Evolutionary conservation across 352 stramenopile genomes (phyloP).

Genomic region (Halophytophthora batemanensis): DNA sequence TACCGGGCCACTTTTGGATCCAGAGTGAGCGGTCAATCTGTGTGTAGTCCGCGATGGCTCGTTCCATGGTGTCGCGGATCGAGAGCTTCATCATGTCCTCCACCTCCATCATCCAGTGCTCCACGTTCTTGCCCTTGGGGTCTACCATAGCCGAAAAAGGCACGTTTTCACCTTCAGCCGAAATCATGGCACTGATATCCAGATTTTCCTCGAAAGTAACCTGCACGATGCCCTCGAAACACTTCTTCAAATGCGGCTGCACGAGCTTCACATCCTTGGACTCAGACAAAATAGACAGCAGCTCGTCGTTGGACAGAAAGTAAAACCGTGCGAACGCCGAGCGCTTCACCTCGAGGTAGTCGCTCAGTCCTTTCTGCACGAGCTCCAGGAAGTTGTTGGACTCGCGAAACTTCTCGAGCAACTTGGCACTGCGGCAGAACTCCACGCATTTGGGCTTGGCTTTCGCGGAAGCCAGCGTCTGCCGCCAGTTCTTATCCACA

Average conservation of each 20-base stretch:
- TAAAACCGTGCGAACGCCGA: conserved; percentile 92
- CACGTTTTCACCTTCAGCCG: conserved; percentile 88
- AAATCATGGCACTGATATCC: conserved; percentile 92
- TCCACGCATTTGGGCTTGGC: conserved; percentile 87
- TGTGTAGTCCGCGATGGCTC: conserved; percentile 87
- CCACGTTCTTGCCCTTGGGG: conserved; percentile 90
- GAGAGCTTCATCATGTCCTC: conserved; percentile 93
- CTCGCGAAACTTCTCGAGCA: conserved; percentile 93
- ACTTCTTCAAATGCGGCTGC: conserved; percentile 94
- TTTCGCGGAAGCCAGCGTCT: conserved; percentile 86
- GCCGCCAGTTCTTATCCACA: conserved; percentile 95
- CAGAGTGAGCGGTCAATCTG: conserved; percentile 81
- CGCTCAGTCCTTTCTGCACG: conserved; percentile 89
- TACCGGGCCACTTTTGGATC: conserved; percentile 92
- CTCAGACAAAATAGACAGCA: conserved; percentile 92
- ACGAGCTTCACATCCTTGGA: conserved; percentile 92
- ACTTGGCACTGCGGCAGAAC: conserved; percentile 91
- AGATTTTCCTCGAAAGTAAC: conserved; percentile 88
- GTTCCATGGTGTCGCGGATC: conserved; percentile 86
- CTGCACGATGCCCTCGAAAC: conserved; percentile 92
- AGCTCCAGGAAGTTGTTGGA: conserved; percentile 94
- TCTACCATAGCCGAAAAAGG: conserved; percentile 81
- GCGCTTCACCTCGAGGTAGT: conserved; percentile 92
- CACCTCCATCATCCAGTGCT: conserved; percentile 93
- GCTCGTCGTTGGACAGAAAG: conserved; percentile 93